Evolutionary conservation across 495 filamentous ascomycete genomes (phyloP), one percentile per base, ranked within the genome.

Genomic region (Barbatosphaeria neglecta): DNA sequence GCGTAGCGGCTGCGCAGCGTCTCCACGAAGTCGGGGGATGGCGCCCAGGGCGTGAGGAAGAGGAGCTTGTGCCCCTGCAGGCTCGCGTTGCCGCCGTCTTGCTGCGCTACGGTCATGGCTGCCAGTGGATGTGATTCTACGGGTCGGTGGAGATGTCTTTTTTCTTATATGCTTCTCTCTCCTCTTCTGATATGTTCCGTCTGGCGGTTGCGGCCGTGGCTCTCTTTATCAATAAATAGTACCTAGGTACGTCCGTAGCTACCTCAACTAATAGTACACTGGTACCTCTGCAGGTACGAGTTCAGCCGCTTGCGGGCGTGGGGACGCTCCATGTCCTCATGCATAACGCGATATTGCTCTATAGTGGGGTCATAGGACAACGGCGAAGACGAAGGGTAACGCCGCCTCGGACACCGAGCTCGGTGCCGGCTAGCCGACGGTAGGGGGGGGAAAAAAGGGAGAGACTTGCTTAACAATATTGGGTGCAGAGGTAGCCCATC

Each of bases 1-100:
- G 76, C 65, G 51, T 72, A 73, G 13, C 71, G 68, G 37, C 59
- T 57, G 28, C 55, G 56, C 39, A 81, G 60, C 4, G 49, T 46
- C n/a, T 67, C 54, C 24, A 72, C 24, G 39, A 74, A 56, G 20
- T 56, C 50, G 1, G 45, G 52, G 10, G 75, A 67, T 15, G 66
- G 53, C 10, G 63, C 59, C 31, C 62, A 63, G 15, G 74, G 73
- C 5, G 75, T 50, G 13, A 74, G 44, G 47, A 72, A 40, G 20
- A 70, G 51, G 23, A 64, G 49, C 28, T 58, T 64, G 44, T 64
- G 59, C 23, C 59, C 59, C 22, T 40, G 44, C 24, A 62, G 37
- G 19, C 54, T 55, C 39, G 45, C 54, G 49, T 60, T 62, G 4
- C 46, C 5, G 11, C 46, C 19, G 43, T 51, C 31, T n/a, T 35